Evolutionary conservation across 2,329 filamentous ascomycete genomes (phyloP), one percentile per base, ranked within the genome.

Genomic region (Xylariales sp.): DNA sequence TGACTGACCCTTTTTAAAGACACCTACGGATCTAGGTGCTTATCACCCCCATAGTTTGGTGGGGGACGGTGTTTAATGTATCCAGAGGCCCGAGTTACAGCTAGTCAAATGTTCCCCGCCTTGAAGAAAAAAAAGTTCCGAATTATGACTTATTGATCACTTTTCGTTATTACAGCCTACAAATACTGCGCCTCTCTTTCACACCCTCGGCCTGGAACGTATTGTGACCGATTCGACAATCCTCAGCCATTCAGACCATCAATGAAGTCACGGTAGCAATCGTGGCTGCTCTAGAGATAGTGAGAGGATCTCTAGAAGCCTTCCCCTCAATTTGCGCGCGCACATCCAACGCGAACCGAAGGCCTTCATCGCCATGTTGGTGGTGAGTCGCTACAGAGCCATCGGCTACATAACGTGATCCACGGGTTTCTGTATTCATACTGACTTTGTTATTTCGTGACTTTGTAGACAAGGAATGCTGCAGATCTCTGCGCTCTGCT

Each of bases 401-500:
- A 18, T 23, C 14, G 48, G 14, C 46, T 49, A 53, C 48, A 23
- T 55, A 41, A 41, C 30, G 46, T 46, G 14, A 50, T 49, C 14
- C 41, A 41, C 30, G 39, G 3, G 18, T 10, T 4, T 14, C 14
- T 41, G 14, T 41, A 45, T 48, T 7, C 39, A 28, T 64, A 61
- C 77, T 80, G 67, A 81, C 73, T 36, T 65, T 28, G 30, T 50
- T 28, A 2, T 43, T 32, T 59, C 7, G n/a, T 56, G 30, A 59
- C 62, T 48, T 54, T n/a, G 14, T 71, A 91, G 89, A 89, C 88
- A 69, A 89, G 93, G 83, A 88, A 92, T 79, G 86, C 92, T 73
- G 89, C 91, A 77, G 93, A 97, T 87, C 92, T 98, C 78, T 97
- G 93, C 84, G 88, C 91, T 83, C 89, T 97, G 78, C 87, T 97